phyloP scores from a whole-genome alignment of 495 filamentous ascomycete genomes.

The Tetracladium setigerum region DNA sequence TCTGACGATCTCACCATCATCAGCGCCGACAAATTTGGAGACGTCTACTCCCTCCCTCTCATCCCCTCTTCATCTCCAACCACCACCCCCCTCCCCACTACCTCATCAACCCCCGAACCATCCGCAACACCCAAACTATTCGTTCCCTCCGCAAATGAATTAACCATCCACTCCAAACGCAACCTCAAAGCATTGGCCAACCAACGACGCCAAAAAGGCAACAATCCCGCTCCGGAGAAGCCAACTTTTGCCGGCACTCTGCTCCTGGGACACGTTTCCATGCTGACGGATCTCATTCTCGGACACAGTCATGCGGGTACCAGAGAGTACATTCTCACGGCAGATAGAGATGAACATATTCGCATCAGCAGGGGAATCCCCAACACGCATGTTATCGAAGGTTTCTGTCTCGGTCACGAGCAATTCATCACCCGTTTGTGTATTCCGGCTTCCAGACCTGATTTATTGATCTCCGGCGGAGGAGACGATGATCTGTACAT shows the following conservation, averaged over 20 bases:
- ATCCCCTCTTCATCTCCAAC: conserved; percentile 23
- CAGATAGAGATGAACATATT: conserved; percentile 95
- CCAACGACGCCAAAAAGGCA: conserved; percentile 47
- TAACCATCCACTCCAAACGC: conserved; percentile 77
- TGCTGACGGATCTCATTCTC: conserved; percentile 68
- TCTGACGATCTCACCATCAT: conserved; percentile 62
- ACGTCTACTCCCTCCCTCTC: conserved; percentile 86
- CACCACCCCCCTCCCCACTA: neutral
- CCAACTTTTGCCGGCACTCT: conserved; percentile 61
- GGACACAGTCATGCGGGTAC: conserved; percentile 1
- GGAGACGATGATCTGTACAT: conserved; percentile 70
- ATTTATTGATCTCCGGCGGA: conserved; percentile 73
- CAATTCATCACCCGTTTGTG: conserved; percentile 74
- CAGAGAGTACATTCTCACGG: conserved; percentile 71
- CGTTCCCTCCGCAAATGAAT: conserved; percentile 53
- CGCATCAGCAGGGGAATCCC: conserved; percentile 78
- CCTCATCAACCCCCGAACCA: neutral
- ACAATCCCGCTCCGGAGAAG: conserved; percentile 31
- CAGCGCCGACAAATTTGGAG: conserved; percentile 88
- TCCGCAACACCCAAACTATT: conserved; percentile 23
- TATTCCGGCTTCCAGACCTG: conserved; percentile 43
- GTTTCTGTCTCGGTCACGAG: conserved; percentile 78
- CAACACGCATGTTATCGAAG: conserved; percentile 82
- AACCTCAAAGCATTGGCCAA: conserved; percentile 70
- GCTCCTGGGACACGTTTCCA: conserved; percentile 87